These are phyloP conservation scores for Suillus hirtellus DNA, from an alignment of 768 basidiomycete genomes.

Conservation along the genomic window DNA sequence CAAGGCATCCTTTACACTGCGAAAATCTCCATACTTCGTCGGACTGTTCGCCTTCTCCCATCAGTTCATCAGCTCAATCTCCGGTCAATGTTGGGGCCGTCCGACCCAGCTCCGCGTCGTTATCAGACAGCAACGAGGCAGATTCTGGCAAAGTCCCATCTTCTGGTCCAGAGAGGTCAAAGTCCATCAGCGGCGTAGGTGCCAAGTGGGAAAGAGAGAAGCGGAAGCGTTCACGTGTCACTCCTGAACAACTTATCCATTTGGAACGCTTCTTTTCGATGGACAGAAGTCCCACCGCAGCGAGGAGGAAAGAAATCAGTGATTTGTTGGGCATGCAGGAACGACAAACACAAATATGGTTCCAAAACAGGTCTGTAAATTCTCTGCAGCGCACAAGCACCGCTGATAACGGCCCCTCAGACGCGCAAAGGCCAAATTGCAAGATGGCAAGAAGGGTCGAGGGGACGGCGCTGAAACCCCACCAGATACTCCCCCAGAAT, in stretches of 20 bases:
- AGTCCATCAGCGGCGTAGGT: constrained; percentile 25
- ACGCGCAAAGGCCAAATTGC: constrained; percentile 80
- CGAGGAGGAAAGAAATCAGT: constrained; percentile 71
- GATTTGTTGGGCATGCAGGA: constrained; percentile 78
- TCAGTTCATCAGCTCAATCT: constrained; percentile 32
- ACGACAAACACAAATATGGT: constrained; percentile 89
- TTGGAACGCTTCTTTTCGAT: constrained; percentile 68
- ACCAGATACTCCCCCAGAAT: constrained; percentile 52
- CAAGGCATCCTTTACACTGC: constrained; percentile 25
- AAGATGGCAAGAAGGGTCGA: constrained; percentile 54
- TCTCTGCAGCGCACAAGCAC: background rate
- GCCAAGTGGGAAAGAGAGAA: constrained; percentile 50
- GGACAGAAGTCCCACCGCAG: constrained; percentile 73
- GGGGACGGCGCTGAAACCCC: constrained; percentile 37
- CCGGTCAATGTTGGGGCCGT: constrained; percentile 26
- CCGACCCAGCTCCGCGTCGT: constrained; percentile 25
- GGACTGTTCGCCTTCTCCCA: constrained; percentile 26
- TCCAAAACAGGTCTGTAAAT: constrained; percentile 65
- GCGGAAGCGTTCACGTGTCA: constrained; percentile 76
- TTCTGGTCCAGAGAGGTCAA: constrained; percentile 38
- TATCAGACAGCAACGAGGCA: constrained; percentile 33
- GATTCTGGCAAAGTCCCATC: constrained; percentile 30
- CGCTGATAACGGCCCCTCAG: constrained; percentile 37
- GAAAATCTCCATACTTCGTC: constrained; percentile 24
- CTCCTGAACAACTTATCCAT: constrained; percentile 75